Evolutionary conservation across 495 filamentous ascomycete genomes (phyloP), one percentile per base, ranked within the genome.

Genomic region (Neurospora sp.): DNA sequence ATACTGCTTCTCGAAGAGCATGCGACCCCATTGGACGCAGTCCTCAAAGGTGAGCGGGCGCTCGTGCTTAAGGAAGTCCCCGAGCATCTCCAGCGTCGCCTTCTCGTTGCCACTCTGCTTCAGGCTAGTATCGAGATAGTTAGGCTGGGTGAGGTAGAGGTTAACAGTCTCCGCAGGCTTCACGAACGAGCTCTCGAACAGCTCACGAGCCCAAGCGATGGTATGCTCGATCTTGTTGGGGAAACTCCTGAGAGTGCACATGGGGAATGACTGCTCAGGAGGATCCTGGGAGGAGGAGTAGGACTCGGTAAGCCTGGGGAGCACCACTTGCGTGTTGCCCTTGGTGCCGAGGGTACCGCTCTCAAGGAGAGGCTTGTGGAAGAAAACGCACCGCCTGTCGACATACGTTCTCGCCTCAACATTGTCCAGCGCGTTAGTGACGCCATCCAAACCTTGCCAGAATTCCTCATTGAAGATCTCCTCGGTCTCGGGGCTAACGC

Each of bases 161-260:
- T 99, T 99, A 76, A 95, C 94, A 18, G 94, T 90, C 83, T 99
- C 96, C 20, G 95, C 92, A 16, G 94, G 93, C 71, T 94, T 94
- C 73, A 96, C 93, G 76, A 97, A 99, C 72, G 91, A 94, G 22
- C 90, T 89, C 81, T 97, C 93, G 85, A 99, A 99, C 27, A 97
- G 85, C 78, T 98, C 96, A 66, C 95, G 89, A 37, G 94, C 92
- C 96, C 96, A 99, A 27, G 96, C 96, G 80, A 99, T 99, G 6
- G 96, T 99, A 79, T 99, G 96, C 83, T 99, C 93, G 79, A 99
- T 99, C 78, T 90, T 91, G 85, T 99, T 99, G 72, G 96, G 96
- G 87, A 99, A 99, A 85, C 94, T 97, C 74, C 94, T 89, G 71
- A 99, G 85, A 5, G 96, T 99, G 81, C 96, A 99, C 93, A 97